Evolutionary conservation across 352 stramenopile species (phyloP).

Genomic region (Hyphochytrium catenoides): DNA sequence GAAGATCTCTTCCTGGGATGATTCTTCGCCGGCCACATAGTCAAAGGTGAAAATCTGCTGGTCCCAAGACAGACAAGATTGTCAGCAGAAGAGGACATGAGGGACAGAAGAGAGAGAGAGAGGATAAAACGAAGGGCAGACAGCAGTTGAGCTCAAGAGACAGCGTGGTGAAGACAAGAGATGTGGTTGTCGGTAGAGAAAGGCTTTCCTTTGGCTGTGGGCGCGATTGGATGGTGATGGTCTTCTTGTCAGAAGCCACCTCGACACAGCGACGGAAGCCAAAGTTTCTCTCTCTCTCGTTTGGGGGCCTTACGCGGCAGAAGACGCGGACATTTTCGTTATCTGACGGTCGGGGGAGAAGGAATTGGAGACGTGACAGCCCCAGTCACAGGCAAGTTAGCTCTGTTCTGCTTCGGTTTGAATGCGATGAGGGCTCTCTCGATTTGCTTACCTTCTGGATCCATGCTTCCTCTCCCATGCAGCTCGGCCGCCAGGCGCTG

Average conservation of each 20-base stretch:
- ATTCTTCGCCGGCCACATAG: conserved; percentile 58
- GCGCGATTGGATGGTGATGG: conserved; percentile 10
- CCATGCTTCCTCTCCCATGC: too few relatives aligned
- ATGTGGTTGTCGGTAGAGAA: conserved; percentile 14
- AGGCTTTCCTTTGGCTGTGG: conserved; percentile 29
- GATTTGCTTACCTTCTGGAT: too few relatives aligned
- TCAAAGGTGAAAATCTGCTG: conserved; percentile 66
- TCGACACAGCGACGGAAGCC: conserved; percentile 10
- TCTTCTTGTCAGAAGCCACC: background rate
- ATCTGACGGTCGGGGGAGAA: too few relatives aligned
- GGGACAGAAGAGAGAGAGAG: too few relatives aligned
- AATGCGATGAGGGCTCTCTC: too few relatives aligned
- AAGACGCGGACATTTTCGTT: conserved; percentile 57
- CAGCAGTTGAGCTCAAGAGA: conserved; percentile 25
- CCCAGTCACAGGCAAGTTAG: too few relatives aligned
- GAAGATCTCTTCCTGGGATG: conserved; percentile 75
- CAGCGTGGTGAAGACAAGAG: conserved; percentile 25
- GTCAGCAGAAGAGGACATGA: too few relatives aligned
- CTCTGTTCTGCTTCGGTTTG: too few relatives aligned
- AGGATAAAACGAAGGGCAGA: conserved; percentile 1
- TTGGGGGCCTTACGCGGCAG: conserved; percentile 51
- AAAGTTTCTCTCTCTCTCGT: conserved; percentile 23
- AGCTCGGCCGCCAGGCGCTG: too few relatives aligned
- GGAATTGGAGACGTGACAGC: too few relatives aligned
- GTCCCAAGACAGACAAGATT: conserved; percentile 6